These are phyloP conservation scores for Sindora glabra DNA, from an alignment of 306 rosid genomes.

Conservation along the genomic window DNA sequence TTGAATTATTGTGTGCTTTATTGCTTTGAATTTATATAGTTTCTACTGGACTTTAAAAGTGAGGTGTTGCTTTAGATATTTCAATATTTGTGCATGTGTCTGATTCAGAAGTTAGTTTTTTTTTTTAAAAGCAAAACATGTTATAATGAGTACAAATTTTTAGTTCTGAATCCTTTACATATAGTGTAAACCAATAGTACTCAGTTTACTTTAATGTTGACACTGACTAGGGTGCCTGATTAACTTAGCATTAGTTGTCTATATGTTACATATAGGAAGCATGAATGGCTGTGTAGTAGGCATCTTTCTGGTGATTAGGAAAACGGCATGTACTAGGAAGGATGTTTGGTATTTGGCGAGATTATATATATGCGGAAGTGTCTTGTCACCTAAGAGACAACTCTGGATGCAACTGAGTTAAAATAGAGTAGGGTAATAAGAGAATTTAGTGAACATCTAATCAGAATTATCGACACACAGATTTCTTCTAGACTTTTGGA, in stretches of 20 bases:
- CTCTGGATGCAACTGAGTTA: conserved; percentile 11
- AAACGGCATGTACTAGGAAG: conserved; percentile 1
- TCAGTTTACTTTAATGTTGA: too few species aligned
- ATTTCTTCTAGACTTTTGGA: too few species aligned
- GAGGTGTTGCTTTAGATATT: too few species aligned
- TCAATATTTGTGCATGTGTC: too few species aligned
- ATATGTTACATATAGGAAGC: background rate
- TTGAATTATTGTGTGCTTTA: too few species aligned
- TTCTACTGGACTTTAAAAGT: too few species aligned
- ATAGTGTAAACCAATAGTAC: too few species aligned
- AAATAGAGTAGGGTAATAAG: background rate
- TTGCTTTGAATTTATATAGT: too few species aligned
- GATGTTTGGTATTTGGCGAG: background rate
- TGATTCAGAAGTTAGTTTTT: too few species aligned
- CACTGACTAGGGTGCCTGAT: background rate
- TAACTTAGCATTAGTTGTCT: background rate
- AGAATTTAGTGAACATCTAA: background rate
- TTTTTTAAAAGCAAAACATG: too few species aligned
- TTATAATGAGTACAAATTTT: too few species aligned
- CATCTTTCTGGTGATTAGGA: background rate
- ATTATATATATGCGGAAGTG: background rate
- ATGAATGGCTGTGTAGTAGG: background rate
- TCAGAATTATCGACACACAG: background rate
- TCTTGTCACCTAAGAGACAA: background rate
- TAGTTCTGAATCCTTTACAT: too few species aligned